Percentiles rank a stretch among this genome's conserved stretches.
phyloP scores from a whole-genome alignment of 805 yeast species.

The Ogataea sp. region DNA sequence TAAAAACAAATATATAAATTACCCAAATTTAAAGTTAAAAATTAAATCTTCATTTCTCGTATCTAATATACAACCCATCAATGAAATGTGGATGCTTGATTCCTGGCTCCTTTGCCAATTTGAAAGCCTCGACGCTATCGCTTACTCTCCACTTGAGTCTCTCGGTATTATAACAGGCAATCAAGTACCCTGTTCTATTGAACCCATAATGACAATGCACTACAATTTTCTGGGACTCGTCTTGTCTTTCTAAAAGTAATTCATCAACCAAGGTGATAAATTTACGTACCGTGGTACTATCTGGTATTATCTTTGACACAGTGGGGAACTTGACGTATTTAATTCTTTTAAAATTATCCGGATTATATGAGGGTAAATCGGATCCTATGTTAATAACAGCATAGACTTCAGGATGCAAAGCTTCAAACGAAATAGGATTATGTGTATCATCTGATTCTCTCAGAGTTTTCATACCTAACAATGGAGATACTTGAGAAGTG shows the following conservation, averaged over 20 bases:
- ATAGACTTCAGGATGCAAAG: conserved; percentile 37
- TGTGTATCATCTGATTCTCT: conserved; percentile 56
- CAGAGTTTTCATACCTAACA: conserved; percentile 69
- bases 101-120: conserved; percentile 55
- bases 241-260: conserved; percentile 19
- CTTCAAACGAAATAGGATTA: conserved; percentile 50
- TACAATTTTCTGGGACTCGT: conserved; percentile 30
- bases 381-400: conserved; percentile 66
- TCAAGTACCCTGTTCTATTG: conserved; percentile 68
- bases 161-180: conserved; percentile 63
- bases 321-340: conserved; percentile 67
- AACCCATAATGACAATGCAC: conserved; percentile 82
- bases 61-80: conserved; percentile 62
- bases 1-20: neutral
- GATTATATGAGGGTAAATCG: conserved; percentile 65
- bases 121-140: conserved; percentile 57
- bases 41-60: conserved; percentile 25
- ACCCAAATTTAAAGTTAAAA: too few species aligned
- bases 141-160: conserved; percentile 48
- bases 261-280: conserved; percentile 48
- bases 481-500: conserved; percentile 30
- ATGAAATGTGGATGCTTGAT: conserved; percentile 72
- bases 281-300: conserved; percentile 44
- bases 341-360: conserved; percentile 42
- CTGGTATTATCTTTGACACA: conserved; percentile 71